Evolutionary conservation across 805 yeast genomes (phyloP), one percentile per base, ranked within the genome.

Genomic region (Yarrowia bubula): DNA sequence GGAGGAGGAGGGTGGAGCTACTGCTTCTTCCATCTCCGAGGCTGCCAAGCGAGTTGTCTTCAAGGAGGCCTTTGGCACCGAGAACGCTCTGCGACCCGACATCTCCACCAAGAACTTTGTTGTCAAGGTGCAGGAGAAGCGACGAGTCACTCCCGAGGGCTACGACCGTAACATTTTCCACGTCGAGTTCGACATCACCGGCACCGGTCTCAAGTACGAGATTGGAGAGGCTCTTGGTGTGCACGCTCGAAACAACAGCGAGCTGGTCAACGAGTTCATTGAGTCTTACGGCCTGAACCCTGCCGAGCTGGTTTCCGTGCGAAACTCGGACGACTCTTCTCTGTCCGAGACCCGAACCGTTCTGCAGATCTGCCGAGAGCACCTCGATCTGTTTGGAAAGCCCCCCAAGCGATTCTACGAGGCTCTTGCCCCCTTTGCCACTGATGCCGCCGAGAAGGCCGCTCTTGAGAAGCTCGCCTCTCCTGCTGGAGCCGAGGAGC

Each of bases 151-250:
- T 17, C 98, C 98, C 6, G 73, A 72, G 41, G 92, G 90, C 71
- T 93, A 93, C 77, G 90, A 90, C 68, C 90, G 98, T 80, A 89
- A 93, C 78, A 92, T 93, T 71, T 93, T 93, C 90, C 97, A 93
- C 74, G 88, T 93, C 70, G 98, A 93, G 78, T 91, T 93, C 70
- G 98, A 93, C 75, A 84, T 87, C 73, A 77, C 92, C 51, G 96
- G 96, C 63, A 92, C 98, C 41, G 97, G 96, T 31, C 81, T 93
- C 74, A 90, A 85, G 58, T 93, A 93, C 75, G 95, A 87, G 69
- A 91, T 93, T 73, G 98, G 98, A 75, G 98, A 93, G 81, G 97
- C 98, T 18, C 84, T 93, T 67, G 98, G 98, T 73, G 84, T 93
- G 67, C 98, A 93, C 72, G 97, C 96, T 57, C 86, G 93, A 73